These are phyloP conservation scores for Solanum sejunctum DNA, from an alignment of 257 asterid genomes.

Conservation along the genomic window DNA sequence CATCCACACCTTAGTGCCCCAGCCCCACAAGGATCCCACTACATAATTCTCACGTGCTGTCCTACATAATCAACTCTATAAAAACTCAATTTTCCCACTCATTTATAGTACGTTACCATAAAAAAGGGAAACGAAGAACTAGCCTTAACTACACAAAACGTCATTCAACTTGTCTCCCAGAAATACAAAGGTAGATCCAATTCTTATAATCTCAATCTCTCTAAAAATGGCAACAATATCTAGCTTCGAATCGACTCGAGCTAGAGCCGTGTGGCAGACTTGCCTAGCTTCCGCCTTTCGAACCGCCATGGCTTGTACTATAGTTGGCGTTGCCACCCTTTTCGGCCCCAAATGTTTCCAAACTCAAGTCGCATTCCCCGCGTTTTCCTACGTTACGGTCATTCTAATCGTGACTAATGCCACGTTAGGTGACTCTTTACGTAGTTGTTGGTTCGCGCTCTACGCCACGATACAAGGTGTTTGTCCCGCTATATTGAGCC, in stretches of 20 bases:
- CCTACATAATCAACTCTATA: constrained; percentile 11
- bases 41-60: not conserved
- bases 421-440: constrained; percentile 61
- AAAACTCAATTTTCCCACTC: constrained; percentile 6
- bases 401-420: constrained; percentile 56
- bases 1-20: constrained; percentile 11
- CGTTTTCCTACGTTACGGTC: constrained; percentile 66
- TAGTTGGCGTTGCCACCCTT: constrained; percentile 56
- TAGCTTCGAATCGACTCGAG: constrained; percentile 3
- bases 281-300: constrained; percentile 62
- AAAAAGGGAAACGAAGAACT: not conserved
- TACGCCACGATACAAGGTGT: constrained; percentile 41
- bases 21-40: not conserved
- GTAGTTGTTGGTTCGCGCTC: constrained; percentile 55
- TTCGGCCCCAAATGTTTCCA: constrained; percentile 41
- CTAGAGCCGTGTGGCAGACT: constrained; percentile 37
- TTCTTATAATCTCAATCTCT: not conserved
- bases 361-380: constrained; percentile 46
- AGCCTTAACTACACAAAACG: not conserved
- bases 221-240: not conserved
- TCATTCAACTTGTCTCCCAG: not conserved
- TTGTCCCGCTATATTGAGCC: constrained; percentile 40
- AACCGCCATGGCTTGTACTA: constrained; percentile 69
- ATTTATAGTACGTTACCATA: not conserved
- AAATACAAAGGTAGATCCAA: not conserved